Evolutionary conservation across 108 stramenopile species (phyloP).

Genomic region (Cyclostephanos tholiformis): DNA sequence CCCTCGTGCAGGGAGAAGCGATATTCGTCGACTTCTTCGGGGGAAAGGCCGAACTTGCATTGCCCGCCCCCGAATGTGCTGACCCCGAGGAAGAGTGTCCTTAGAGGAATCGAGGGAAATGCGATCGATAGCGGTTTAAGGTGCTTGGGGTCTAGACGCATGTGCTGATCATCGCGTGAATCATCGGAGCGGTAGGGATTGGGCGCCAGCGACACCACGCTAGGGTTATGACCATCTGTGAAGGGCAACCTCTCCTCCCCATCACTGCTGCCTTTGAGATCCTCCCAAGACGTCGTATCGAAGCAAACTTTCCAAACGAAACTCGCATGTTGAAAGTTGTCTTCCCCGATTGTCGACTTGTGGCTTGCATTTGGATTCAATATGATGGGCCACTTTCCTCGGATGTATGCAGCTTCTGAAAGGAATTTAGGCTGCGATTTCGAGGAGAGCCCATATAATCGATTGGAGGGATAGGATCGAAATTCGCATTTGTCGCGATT

Average conservation of each 20-base stretch:
- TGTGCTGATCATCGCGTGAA: slow-evolving; percentile 11
- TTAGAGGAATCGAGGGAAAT: slow-evolving; percentile 12
- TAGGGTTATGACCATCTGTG: slow-evolving; percentile 88
- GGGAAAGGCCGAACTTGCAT: slow-evolving; percentile 64
- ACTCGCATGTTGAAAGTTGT: too few relatives aligned
- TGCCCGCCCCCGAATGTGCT: slow-evolving; percentile 63
- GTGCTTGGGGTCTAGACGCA: slow-evolving; percentile 26
- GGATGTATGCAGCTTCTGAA: slow-evolving; percentile 67
- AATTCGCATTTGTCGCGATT: slow-evolving; percentile 52
- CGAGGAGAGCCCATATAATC: slow-evolving; percentile 57
- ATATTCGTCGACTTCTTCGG: slow-evolving; percentile 48
- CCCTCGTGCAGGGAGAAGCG: slow-evolving; percentile 42
- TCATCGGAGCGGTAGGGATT: slow-evolving; percentile 6
- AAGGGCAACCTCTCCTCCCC: slow-evolving; percentile 58
- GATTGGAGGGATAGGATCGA: slow-evolving; percentile 70
- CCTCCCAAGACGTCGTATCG: slow-evolving; percentile 79
- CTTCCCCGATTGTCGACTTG: too few relatives aligned
- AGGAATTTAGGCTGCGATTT: slow-evolving; percentile 58
- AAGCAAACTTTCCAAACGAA: slow-evolving; percentile 56
- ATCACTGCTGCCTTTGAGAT: slow-evolving; percentile 7
- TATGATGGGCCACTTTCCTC: slow-evolving; percentile 67
- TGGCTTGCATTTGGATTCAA: slow-evolving; percentile 28
- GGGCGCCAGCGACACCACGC: slow-evolving; percentile 57
- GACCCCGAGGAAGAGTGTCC: slow-evolving; percentile 35
- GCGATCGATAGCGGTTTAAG: slow-evolving; percentile 15